Conservation (phyloP, 441 rosid genomes). For the California macrophylla region DNA sequence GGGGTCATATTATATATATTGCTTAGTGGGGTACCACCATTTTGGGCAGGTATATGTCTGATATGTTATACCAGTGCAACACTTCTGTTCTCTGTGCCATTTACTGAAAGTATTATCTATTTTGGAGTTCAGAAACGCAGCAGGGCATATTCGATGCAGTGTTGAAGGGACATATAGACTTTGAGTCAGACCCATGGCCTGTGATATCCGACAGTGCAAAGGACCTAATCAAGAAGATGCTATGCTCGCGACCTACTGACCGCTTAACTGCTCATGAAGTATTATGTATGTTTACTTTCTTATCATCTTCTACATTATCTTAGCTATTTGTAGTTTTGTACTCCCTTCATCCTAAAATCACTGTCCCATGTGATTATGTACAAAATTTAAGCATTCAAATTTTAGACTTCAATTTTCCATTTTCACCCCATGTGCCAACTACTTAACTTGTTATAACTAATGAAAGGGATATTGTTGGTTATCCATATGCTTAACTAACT, state of each 20-base stretch:
- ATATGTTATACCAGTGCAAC: not conserved
- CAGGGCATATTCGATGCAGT: slow-evolving; percentile 97
- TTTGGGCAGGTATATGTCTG: slow-evolving; percentile 69
- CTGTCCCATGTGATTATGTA: not conserved
- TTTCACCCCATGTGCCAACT: not conserved
- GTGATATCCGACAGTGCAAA: slow-evolving; percentile 71
- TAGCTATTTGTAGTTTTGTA: not conserved
- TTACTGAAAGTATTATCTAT: not conserved
- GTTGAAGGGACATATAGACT: slow-evolving; percentile 81
- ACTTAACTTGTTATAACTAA: not conserved
- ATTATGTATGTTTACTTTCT: slow-evolving; percentile 45
- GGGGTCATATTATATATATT: slow-evolving; percentile 86
- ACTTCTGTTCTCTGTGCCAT: slow-evolving; percentile 17
- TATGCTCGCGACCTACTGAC: slow-evolving; percentile 66
- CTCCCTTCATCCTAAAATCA: not conserved
- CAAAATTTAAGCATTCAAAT: not conserved
- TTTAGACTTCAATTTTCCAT: not conserved
- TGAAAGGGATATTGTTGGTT: not conserved
- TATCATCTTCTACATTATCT: not conserved
- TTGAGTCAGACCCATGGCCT: slow-evolving; percentile 90
- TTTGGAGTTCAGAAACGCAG: slow-evolving; percentile 56
- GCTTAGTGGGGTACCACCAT: slow-evolving; percentile 88
- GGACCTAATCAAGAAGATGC: slow-evolving; percentile 77
- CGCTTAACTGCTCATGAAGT: slow-evolving; percentile 83
- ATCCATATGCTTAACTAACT: not conserved